Evolutionary conservation across 495 filamentous ascomycete genomes (phyloP).

Genomic region (Penicillium coprophilum): DNA sequence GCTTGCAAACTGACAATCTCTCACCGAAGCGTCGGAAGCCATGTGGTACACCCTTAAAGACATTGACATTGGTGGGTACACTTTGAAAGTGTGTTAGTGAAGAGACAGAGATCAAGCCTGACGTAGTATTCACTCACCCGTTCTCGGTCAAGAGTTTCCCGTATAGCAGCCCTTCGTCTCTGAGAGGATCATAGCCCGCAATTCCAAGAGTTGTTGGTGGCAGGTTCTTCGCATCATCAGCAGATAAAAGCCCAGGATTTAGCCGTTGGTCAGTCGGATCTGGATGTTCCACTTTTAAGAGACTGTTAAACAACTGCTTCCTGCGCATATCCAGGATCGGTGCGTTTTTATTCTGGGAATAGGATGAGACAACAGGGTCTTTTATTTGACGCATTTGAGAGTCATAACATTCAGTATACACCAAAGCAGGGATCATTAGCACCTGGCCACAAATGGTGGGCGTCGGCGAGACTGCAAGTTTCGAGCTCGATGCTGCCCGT

Average conservation of each 20-base stretch:
- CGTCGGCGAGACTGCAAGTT: constrained; percentile 18
- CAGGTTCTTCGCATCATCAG: constrained; percentile 37
- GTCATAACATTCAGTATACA: constrained; percentile 33
- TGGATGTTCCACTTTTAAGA: constrained; percentile 25
- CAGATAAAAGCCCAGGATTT: constrained; percentile 43
- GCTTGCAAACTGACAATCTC: constrained; percentile 31
- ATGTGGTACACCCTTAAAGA: constrained; percentile 49
- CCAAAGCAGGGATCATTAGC: constrained; percentile 42
- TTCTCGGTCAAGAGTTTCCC: constrained; percentile 43
- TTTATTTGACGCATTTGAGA: constrained; percentile 30
- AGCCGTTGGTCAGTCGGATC: constrained; percentile 29
- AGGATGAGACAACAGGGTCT: constrained; percentile 33
- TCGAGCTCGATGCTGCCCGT: constrained; percentile 24
- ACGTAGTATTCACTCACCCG: constrained; percentile 34
- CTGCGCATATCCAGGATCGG: constrained; percentile 34
- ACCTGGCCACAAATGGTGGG: constrained; percentile 41
- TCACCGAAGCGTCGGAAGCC: constrained; percentile 42
- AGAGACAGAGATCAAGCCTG: not conserved
- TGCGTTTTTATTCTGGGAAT: constrained; percentile 38
- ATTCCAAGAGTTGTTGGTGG: constrained; percentile 46
- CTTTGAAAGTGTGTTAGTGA: constrained; percentile 14
- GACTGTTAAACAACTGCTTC: constrained; percentile 32
- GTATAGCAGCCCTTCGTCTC: constrained; percentile 47
- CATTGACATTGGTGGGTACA: constrained; percentile 40
- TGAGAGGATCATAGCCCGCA: constrained; percentile 45